These are phyloP conservation scores for Pseudogymnoascus sp. DNA, from an alignment of 2,329 filamentous ascomycete genomes.

Conservation along the genomic window DNA sequence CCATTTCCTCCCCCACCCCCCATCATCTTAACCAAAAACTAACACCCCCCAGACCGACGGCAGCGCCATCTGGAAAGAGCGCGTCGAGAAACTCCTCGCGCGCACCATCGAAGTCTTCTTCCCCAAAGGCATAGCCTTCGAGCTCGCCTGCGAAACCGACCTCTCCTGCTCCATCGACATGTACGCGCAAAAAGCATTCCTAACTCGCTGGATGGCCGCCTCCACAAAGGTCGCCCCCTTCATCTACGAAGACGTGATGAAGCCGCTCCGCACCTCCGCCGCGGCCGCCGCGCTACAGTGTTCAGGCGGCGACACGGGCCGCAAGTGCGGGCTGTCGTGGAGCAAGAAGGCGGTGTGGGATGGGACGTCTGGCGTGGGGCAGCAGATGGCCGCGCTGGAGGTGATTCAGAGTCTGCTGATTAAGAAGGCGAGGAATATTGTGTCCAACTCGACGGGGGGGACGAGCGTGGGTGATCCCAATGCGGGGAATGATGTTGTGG, in stretches of 20 bases:
- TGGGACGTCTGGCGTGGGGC: conserved; percentile 55
- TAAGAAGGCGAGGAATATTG: conserved; percentile 26
- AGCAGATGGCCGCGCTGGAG: conserved; percentile 65
- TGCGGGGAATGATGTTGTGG: conserved; percentile 17
- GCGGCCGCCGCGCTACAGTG: conserved; percentile 48
- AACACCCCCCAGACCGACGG: conserved; percentile 22
- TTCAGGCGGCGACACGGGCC: conserved; percentile 47
- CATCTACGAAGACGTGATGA: conserved; percentile 46
- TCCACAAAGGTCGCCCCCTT: conserved; percentile 58
- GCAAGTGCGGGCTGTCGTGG: conserved; percentile 57
- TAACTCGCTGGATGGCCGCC: conserved; percentile 53
- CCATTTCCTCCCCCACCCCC: background rate
- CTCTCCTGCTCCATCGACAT: conserved; percentile 55
- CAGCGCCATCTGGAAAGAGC: conserved; percentile 45
- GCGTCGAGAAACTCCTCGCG: conserved; percentile 49
- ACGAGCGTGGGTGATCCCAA: conserved; percentile 23
- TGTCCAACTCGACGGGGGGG: conserved; percentile 41
- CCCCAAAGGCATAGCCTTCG: conserved; percentile 54
- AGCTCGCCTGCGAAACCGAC: conserved; percentile 56
- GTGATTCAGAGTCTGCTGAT: conserved; percentile 42
- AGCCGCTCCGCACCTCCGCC: conserved; percentile 47
- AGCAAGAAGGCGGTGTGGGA: conserved; percentile 47
- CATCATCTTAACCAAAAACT: background rate
- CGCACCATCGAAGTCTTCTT: conserved; percentile 47
- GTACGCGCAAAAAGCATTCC: conserved; percentile 57